Evolutionary conservation across 2,329 filamentous ascomycete genomes (phyloP).

Genomic region (Ustulina deusta): DNA sequence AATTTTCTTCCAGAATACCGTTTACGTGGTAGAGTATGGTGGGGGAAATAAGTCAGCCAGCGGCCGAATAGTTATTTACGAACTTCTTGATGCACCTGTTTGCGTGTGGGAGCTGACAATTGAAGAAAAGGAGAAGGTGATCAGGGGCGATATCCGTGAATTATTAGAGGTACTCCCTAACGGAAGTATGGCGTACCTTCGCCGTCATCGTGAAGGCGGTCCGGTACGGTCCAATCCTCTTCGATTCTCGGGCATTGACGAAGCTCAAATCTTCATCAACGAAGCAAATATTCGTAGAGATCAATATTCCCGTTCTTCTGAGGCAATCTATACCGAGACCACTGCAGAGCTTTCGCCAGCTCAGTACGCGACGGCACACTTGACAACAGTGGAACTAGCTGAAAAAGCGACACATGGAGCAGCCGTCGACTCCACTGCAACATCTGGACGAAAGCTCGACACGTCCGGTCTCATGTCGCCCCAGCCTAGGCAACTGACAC

Average conservation of each 20-base stretch:
- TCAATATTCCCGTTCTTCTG: background rate
- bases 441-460: background rate
- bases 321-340: background rate
- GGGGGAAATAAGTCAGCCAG: background rate
- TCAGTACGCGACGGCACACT: background rate
- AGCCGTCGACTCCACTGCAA: background rate
- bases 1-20: slow-evolving; percentile 24
- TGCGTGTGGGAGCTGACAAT: slow-evolving; percentile 39
- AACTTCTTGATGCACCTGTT: slow-evolving; percentile 16
- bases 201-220: slow-evolving; percentile 18
- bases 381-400: background rate
- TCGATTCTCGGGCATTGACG: slow-evolving; percentile 27
- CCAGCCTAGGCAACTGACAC: background rate
- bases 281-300: slow-evolving; percentile 13
- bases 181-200: slow-evolving; percentile 35
- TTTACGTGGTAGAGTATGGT: slow-evolving; percentile 18
- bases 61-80: slow-evolving; percentile 36
- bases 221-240: slow-evolving; percentile 24
- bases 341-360: background rate
- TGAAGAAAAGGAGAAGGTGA: slow-evolving; percentile 12
- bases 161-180: slow-evolving; percentile 20
- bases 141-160: slow-evolving; percentile 40
- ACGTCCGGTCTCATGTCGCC: background rate
- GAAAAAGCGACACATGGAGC: background rate
- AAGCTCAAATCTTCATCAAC: slow-evolving; percentile 26